Evolutionary conservation across 441 rosid genomes (phyloP), one percentile per base, ranked within the genome.

Genomic region (Manihot esculenta): DNA sequence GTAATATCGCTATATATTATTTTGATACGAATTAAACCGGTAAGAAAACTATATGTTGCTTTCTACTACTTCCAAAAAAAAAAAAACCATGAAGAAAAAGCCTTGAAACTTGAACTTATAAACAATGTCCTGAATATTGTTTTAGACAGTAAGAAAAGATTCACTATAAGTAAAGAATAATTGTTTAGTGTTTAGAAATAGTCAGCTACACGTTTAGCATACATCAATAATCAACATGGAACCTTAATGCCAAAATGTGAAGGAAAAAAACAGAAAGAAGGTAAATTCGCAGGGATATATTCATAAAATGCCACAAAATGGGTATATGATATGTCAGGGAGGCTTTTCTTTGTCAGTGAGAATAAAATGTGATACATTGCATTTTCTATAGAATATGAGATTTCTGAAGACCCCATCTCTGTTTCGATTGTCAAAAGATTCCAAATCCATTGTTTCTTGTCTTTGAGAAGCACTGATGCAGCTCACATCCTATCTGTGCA

Each of bases 311-410:
- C 73, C 33, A 54, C 74, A 74, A 70, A 81, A 74, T 41, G 71
- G 64, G 48, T 51, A 71, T 81, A 71, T 81, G 74, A 70, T 72
- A 73, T 79, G 80, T 59, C 30, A 48, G 35, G 66, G 55, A 56
- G 67, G 27, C 75, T 72, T 73, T 72, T 62, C 55, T 70, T 66
- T 60, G 75, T 70, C 64, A 62, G 67, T 17, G 54, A 64, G 26
- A 56, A 72, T 48, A 64, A 9, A 18, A 51, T 71, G 64, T 63
- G 77, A 81, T 78, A 10, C 82, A 82, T 45, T 76, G 82, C 69
- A 81, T 79, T 72, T 38, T 42, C 4, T 63, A 62, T 72, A 72
- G 74, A 74, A 51, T 61, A 53, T 27, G 20, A 8, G 69, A 38
- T 45, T 55, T 54, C 57, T 62, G 47, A 26, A 64, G 72, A 72